These are phyloP conservation scores for Lactarius pseudohatsudake DNA, from an alignment of 768 basidiomycete species.

Conservation along the genomic window DNA sequence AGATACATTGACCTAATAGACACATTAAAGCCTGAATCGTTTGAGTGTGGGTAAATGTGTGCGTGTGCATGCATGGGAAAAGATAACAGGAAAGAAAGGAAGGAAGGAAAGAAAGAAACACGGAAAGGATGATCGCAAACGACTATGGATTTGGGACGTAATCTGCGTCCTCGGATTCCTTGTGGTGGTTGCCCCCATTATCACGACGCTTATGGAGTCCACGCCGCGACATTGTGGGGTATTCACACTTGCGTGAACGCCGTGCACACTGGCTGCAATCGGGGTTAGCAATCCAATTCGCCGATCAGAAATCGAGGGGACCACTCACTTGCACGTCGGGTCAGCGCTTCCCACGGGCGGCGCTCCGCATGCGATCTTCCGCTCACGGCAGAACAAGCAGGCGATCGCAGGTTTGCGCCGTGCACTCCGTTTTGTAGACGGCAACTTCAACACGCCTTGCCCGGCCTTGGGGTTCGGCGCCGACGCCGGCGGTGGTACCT, in stretches of 20 bases:
- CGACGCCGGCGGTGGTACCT: neutral
- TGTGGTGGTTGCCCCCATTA: slow-evolving; percentile 14
- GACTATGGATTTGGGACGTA: slow-evolving; percentile 21
- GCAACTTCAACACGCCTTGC: slow-evolving; percentile 26
- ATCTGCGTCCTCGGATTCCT: slow-evolving; percentile 24
- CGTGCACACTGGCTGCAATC: slow-evolving; percentile 27
- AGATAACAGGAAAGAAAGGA: neutral
- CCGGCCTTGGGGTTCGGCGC: slow-evolving; percentile 24
- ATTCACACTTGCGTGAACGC: slow-evolving; percentile 29
- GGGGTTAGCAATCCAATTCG: slow-evolving; percentile 9
- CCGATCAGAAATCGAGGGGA: slow-evolving; percentile 3
- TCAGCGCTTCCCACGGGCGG: slow-evolving; percentile 26
- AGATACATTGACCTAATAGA: slow-evolving; percentile 21
- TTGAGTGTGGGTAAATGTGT: slow-evolving; percentile 3
- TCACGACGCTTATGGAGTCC: slow-evolving; percentile 30
- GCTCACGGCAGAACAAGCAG: slow-evolving; percentile 44
- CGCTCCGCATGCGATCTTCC: slow-evolving; percentile 43
- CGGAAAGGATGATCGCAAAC: neutral
- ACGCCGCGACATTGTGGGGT: slow-evolving; percentile 30
- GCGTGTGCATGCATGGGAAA: neutral
- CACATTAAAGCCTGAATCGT: slow-evolving; percentile 2
- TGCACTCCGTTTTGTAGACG: slow-evolving; percentile 21
- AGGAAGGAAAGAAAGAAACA: neutral
- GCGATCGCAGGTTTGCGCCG: slow-evolving; percentile 35
- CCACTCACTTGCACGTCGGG: slow-evolving; percentile 29